Base-by-base conservation (phyloP, 805 yeast genomes). In the Schwanniomyces polymorphus region DNA sequence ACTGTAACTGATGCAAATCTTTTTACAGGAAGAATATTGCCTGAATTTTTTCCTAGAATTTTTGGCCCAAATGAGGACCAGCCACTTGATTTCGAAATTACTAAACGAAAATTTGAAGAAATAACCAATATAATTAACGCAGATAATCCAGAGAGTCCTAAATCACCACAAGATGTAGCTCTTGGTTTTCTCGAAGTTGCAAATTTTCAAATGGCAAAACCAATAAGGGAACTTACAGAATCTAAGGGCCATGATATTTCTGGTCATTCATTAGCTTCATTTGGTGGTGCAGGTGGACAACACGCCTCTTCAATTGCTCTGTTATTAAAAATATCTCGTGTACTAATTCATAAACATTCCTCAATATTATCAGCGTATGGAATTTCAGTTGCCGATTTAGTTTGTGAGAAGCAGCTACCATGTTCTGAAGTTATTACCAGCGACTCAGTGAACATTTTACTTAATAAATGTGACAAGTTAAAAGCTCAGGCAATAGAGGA, bases 1-100 rank as follows among this genome's bases (percentile, higher is more conserved):
- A 88, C 96, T 0, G 85, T 88, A 4, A 88, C 96, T 0, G 96
- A 89, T 68, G 96, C 96, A 3, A 88, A 88, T 55, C 65, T 89
- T 44, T 70, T 84, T 42, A 63, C 86, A 28, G 94, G 94, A 1
- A 72, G 95, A 47, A 73, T 89, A 33, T 69, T 85, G 6, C 88
- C 91, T 1, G 87, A 83, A 45, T 79, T 75, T 53, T 88, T 88
- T 67, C 96, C 96, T 11, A 80, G 80, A 50, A 88, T 88, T 29
- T 88, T 88, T 65, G 96, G 96, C n/a, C 90, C 91, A 4, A 74
- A 82, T 52, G 94, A 88, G 62, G 69, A 88, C 58, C 81, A 86
- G 63, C 76, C 86, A 0, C 69, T 68, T 38, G 73, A 68, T 44
- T 55, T 49, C 21, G 69, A 65, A 18, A 28, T 55, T 46, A 76